Percentiles rank a stretch among this genome's conserved stretches.
Evolutionary conservation across 2,329 filamentous ascomycete genomes (phyloP).

Genomic region (Geosmithia putterillii): DNA sequence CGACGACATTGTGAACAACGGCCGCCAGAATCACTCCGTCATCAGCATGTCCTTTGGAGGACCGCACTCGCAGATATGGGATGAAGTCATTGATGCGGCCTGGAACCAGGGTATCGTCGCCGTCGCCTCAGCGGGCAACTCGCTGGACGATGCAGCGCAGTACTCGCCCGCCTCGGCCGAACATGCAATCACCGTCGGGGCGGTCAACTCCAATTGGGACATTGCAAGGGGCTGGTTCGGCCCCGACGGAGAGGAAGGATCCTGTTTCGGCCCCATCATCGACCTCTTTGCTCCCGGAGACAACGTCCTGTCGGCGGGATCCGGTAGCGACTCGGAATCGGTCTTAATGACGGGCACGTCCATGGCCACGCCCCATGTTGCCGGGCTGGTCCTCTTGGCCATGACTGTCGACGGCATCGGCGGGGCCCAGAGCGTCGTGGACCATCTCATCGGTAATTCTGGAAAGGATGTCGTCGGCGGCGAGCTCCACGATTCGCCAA

Average conservation of each 20-base stretch:
- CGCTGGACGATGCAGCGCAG: constrained; percentile 13
- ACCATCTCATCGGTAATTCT: constrained; percentile 1
- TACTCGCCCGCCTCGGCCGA: constrained; percentile 18
- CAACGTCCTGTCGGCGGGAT: constrained; percentile 34
- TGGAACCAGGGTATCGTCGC: constrained; percentile 33
- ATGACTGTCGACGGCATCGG: constrained; percentile 28
- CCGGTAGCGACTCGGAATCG: constrained; percentile 26
- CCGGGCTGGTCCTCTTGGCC: constrained; percentile 37
- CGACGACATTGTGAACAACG: constrained; percentile 27
- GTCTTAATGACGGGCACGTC: constrained; percentile 45
- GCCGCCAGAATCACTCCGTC: constrained; percentile 27
- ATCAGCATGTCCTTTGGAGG: constrained; percentile 46
- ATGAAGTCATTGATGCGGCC: constrained; percentile 33
- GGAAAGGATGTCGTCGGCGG: neutral
- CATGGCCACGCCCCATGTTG: constrained; percentile 52
- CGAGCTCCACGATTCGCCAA: constrained; percentile 24
- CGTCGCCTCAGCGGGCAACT: constrained; percentile 43
- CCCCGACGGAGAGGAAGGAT: constrained; percentile 12
- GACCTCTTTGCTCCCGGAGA: constrained; percentile 40
- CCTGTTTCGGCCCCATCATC: constrained; percentile 34
- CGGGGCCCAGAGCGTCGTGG: neutral
- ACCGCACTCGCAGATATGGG: constrained; percentile 23
- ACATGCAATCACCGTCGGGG: constrained; percentile 19
- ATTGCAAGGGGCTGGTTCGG: neutral
- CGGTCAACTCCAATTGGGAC: constrained; percentile 14